A percentile compares a stretch with the other conserved stretches of the same genome.
phyloP scores from a whole-genome alignment of 305 asterid species.

The Fraxinus albicans region DNA sequence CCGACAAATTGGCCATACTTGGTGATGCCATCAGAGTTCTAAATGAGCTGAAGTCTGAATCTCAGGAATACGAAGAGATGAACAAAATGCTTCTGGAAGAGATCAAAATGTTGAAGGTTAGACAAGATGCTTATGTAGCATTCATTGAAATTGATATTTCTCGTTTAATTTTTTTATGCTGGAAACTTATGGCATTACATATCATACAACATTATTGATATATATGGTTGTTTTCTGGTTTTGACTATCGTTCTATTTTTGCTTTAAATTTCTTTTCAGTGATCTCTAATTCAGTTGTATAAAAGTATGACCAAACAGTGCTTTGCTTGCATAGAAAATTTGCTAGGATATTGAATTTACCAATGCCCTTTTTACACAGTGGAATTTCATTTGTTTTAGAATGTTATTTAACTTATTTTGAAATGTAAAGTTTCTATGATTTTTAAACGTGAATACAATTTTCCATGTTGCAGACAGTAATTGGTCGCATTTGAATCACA shows the following conservation, averaged over 20 bases:
- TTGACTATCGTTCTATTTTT: not conserved
- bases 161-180: not conserved
- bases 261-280: not conserved
- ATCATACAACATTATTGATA: not conserved
- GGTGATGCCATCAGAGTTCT: constrained; percentile 74
- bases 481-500: not conserved
- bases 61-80: constrained; percentile 62
- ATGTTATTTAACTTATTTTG: not conserved
- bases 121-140: constrained; percentile 2
- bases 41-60: constrained; percentile 65
- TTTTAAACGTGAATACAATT: not conserved
- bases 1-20: constrained; percentile 78
- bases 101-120: constrained; percentile 67
- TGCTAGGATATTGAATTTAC: not conserved
- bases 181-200: not conserved
- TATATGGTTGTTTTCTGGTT: not conserved
- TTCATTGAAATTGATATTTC: not conserved
- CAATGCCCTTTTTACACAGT: not conserved
- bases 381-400: not conserved
- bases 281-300: not conserved
- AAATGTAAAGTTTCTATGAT: too few relatives aligned
- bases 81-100: constrained; percentile 72
- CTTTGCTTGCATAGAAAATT: not conserved
- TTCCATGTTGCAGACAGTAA: not conserved
- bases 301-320: not conserved